Percentiles rank a stretch among this genome's conserved stretches.
phyloP scores from a whole-genome alignment of 768 basidiomycete genomes.

The Agaricus bisporus region DNA sequence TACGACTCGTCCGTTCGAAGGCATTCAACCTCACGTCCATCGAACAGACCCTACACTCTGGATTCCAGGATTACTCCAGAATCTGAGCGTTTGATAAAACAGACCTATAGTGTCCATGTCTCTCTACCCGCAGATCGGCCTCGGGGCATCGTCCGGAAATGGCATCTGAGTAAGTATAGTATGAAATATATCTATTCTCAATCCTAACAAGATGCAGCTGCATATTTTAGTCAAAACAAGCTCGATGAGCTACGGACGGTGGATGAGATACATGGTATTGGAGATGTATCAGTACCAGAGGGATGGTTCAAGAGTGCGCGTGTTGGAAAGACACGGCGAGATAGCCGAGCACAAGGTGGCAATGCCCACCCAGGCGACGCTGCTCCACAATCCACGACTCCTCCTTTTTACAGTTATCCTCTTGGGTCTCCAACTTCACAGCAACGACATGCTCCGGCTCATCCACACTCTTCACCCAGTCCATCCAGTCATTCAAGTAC shows the following conservation, averaged over 20 bases:
- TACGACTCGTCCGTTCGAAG: slow-evolving; percentile 12
- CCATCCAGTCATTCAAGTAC: slow-evolving; percentile 30
- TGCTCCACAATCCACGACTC: slow-evolving; percentile 20
- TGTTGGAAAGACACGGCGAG: slow-evolving; percentile 52
- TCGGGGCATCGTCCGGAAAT: slow-evolving; percentile 56
- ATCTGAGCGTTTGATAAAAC: slow-evolving; percentile 67
- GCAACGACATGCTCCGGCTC: slow-evolving; percentile 19
- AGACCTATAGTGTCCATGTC: slow-evolving; percentile 79
- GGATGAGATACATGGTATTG: slow-evolving; percentile 61
- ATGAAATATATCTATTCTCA: background rate
- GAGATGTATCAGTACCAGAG: slow-evolving; percentile 62
- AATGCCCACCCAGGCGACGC: slow-evolving; percentile 25
- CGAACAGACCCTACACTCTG: slow-evolving; percentile 26
- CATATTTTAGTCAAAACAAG: slow-evolving; percentile 78
- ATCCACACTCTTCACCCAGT: slow-evolving; percentile 21
- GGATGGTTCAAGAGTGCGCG: slow-evolving; percentile 79
- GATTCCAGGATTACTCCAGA: slow-evolving; percentile 38
- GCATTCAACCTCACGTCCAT: slow-evolving; percentile 18
- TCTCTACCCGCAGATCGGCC: slow-evolving; percentile 50
- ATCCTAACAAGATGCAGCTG: slow-evolving; percentile 39
- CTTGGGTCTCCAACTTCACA: slow-evolving; percentile 15
- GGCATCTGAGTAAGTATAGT: slow-evolving; percentile 68
- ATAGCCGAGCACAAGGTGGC: slow-evolving; percentile 36
- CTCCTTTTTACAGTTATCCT: slow-evolving; percentile 14
- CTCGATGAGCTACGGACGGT: slow-evolving; percentile 67